Percentiles rank a stretch among this genome's conserved stretches.
Conservation (phyloP, 75 land plant genomes). For the Cupressus sempervirens region DNA sequence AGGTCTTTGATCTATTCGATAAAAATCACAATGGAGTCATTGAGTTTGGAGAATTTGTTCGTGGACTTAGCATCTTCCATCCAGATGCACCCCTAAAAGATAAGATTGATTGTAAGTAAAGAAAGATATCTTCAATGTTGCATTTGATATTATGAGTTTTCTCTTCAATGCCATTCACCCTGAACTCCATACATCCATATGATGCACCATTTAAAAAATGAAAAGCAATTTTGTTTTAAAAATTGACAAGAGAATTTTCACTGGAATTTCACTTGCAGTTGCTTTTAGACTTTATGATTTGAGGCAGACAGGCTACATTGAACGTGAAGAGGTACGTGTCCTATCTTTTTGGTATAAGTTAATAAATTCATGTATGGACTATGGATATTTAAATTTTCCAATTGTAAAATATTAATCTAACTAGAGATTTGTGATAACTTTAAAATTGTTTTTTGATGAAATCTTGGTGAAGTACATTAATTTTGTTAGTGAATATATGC, state of each 20-base stretch:
- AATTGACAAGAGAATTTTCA: not conserved
- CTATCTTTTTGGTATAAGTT: not conserved
- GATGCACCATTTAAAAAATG: not conserved
- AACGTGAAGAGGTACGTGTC: conserved; percentile 50
- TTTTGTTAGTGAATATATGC: no score
- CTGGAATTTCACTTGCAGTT: conserved; percentile 32
- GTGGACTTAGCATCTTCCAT: conserved; percentile 71
- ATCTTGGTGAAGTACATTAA: no score
- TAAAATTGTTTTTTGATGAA: no score
- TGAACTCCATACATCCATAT: not conserved
- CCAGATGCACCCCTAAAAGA: conserved; percentile 57
- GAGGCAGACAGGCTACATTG: conserved; percentile 52
- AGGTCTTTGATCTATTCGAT: conserved; percentile 85
- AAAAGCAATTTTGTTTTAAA: not conserved
- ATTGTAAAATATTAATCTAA: not conserved
- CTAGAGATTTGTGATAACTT: not conserved
- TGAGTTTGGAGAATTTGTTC: conserved; percentile 89
- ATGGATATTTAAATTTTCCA: not conserved
- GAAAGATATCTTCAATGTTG: not conserved
- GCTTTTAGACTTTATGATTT: conserved; percentile 59
- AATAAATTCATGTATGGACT: not conserved
- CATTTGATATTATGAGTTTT: not conserved
- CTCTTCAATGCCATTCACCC: not conserved
- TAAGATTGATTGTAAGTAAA: conserved; percentile 67
- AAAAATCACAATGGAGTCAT: conserved; percentile 68